Evolutionary conservation across 1,284 basidiomycete genomes (phyloP).

Genomic region (Mycena citricolor): DNA sequence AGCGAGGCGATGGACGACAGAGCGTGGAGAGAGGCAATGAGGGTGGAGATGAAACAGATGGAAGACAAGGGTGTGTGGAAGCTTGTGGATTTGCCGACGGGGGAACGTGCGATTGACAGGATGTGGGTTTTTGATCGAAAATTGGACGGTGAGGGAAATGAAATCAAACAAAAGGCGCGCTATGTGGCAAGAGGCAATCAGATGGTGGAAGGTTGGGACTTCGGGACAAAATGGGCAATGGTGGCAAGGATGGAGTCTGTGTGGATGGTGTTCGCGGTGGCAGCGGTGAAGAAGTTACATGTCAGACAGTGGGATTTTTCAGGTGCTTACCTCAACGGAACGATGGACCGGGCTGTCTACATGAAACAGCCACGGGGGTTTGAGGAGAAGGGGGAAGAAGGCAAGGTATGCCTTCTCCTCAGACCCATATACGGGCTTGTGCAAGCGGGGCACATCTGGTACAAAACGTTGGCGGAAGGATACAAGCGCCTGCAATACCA

Average conservation of each 20-base stretch:
- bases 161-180: background rate
- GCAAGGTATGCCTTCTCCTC: background rate
- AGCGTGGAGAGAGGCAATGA: conserved; percentile 16
- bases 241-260: conserved; percentile 18
- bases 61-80: conserved; percentile 1
- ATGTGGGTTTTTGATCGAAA: conserved; percentile 9
- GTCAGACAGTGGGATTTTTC: conserved; percentile 15
- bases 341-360: conserved; percentile 10
- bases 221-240: conserved; percentile 14
- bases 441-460: conserved; percentile 14
- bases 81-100: conserved; percentile 15
- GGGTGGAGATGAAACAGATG: conserved; percentile 8
- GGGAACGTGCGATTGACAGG: conserved; percentile 6
- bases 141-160: background rate
- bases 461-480: conserved; percentile 1
- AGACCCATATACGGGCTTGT: conserved; percentile 7
- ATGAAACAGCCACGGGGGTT: conserved; percentile 17
- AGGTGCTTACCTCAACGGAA: conserved; percentile 11
- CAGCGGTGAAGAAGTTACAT: conserved; percentile 5
- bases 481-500: conserved; percentile 7
- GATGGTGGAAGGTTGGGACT: conserved; percentile 5
- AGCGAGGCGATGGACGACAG: conserved; percentile 4
- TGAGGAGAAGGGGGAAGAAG: conserved; percentile 19
- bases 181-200: too few relatives aligned
- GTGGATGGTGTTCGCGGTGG: conserved; percentile 18